Percentiles rank a stretch among this genome's conserved stretches.
phyloP scores from a whole-genome alignment of 331 rosid species.

The Rosa hybrid region DNA sequence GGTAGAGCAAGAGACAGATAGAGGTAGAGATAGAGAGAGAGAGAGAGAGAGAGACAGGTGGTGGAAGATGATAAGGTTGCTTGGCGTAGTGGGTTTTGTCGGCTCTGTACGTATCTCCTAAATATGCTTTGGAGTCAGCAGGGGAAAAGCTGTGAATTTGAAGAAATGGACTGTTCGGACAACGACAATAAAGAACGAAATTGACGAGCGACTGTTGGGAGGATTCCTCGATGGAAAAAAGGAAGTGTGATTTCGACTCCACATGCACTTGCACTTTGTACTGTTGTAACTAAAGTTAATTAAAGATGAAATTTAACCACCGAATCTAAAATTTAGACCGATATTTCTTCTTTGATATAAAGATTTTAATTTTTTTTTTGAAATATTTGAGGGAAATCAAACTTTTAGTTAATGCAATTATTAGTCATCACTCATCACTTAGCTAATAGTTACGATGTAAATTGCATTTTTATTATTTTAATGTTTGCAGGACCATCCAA shows the following conservation, averaged over 20 bases:
- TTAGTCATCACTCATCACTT: too few species aligned
- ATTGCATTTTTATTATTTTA: too few species aligned
- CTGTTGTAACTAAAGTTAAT: too few species aligned
- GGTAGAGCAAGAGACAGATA: background rate
- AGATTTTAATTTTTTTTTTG: too few species aligned
- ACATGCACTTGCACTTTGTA: background rate
- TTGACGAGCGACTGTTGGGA: too few species aligned
- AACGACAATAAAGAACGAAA: background rate
- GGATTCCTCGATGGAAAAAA: background rate
- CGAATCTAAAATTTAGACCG: too few species aligned
- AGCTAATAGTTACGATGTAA: too few species aligned
- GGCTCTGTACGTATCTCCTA: conserved; percentile 8
- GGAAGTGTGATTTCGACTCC: background rate
- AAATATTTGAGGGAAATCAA: too few species aligned
- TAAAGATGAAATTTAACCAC: too few species aligned
- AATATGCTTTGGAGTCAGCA: conserved; percentile 37
- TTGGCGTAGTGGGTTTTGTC: conserved; percentile 45
- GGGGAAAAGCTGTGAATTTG: conserved; percentile 17
- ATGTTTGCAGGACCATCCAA: too few species aligned
- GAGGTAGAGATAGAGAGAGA: background rate
- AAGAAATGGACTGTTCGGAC: background rate
- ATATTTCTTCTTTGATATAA: too few species aligned
- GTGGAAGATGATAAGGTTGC: conserved; percentile 20
- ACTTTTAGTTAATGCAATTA: too few species aligned
- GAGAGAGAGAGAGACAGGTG: background rate